Evolutionary conservation across 148 eudicot species (phyloP), one percentile per base, ranked within the genome.

Genomic region (Tetragonia tetragonoides): DNA sequence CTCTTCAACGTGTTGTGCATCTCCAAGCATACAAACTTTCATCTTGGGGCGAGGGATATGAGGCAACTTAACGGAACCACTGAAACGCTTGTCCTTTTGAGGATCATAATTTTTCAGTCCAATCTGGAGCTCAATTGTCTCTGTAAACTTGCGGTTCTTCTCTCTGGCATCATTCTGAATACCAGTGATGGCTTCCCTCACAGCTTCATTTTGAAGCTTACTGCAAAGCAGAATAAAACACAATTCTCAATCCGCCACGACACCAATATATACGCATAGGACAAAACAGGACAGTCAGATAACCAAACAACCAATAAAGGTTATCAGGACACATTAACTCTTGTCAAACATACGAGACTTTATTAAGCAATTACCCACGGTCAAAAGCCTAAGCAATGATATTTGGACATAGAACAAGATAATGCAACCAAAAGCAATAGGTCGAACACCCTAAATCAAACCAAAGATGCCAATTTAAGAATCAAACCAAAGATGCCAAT

Each of bases 11-110:
- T 92, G 97, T 74, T 89, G 97, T 5, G 97, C 97, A 88, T 92
- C 97, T 16, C 97, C 97, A 77, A 92, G 97, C 97, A 92, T 90
- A 84, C 97, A 92, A 61, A 92, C 90, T 57, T 87, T 92, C 93
- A 92, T 88, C 87, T 90, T 92, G 18, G 97, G 97, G 21, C 97
- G 90, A 38, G 97, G 93, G 24, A 92, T 87, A 80, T 92, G 90
- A 41, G 97, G 93, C 86, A 92, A 81, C 85, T 86, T 92, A 21
- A 92, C 97, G 0, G 97, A 88, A 17, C 97, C 97, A 83, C 97
- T 92, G 87, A 92, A 92, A 86, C 97, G 97, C 84, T 92, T 92
- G 74, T 92, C 97, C 87, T 92, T 92, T 70, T 92, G 97, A 40
- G 97, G 97, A 61, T 92, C 97, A 66, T 92, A 92, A 73, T 92